Conservation (phyloP, 2,329 filamentous ascomycete species). For the Apiospora rasikravindrae region DNA sequence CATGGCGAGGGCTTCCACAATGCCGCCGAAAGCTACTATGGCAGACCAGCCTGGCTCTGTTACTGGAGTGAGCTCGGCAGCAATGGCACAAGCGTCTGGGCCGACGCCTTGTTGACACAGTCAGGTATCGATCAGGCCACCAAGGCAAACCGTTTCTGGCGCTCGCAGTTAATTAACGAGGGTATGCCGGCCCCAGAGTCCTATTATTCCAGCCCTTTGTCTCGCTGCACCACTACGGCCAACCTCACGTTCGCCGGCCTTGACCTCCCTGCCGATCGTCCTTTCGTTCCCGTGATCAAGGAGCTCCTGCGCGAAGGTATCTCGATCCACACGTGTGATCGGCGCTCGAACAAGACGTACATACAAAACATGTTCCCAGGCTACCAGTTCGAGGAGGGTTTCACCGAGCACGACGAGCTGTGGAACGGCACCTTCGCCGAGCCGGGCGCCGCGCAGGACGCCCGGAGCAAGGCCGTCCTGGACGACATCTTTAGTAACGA, state of each 20-base stretch:
- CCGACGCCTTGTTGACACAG: slow-evolving; percentile 66
- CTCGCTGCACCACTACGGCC: slow-evolving; percentile 67
- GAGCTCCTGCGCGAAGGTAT: slow-evolving; percentile 70
- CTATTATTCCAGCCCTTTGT: slow-evolving; percentile 70
- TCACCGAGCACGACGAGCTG: slow-evolving; percentile 58
- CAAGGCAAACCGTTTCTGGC: slow-evolving; percentile 65
- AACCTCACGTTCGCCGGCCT: slow-evolving; percentile 64
- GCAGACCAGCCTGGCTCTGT: slow-evolving; percentile 72
- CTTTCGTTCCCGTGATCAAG: slow-evolving; percentile 66
- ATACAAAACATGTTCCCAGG: slow-evolving; percentile 58
- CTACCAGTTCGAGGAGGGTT: slow-evolving; percentile 64
- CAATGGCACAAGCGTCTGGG: slow-evolving; percentile 67
- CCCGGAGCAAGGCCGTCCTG: slow-evolving; percentile 53
- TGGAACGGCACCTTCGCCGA: slow-evolving; percentile 51
- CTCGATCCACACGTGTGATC: slow-evolving; percentile 72
- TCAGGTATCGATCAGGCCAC: slow-evolving; percentile 62
- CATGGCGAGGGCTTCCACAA: slow-evolving; percentile 73
- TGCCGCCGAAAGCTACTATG: slow-evolving; percentile 68
- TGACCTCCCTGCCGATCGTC: slow-evolving; percentile 51
- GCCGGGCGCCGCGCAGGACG: slow-evolving; percentile 53
- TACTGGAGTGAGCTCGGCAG: slow-evolving; percentile 71
- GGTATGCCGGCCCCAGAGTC: slow-evolving; percentile 65
- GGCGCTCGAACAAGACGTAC: slow-evolving; percentile 58
- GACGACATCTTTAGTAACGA: slow-evolving; percentile 63
- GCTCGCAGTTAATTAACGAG: slow-evolving; percentile 53